Conservation (phyloP, 1,139 yeast genomes). For the Lodderomyces oxycetoniae region DNA sequence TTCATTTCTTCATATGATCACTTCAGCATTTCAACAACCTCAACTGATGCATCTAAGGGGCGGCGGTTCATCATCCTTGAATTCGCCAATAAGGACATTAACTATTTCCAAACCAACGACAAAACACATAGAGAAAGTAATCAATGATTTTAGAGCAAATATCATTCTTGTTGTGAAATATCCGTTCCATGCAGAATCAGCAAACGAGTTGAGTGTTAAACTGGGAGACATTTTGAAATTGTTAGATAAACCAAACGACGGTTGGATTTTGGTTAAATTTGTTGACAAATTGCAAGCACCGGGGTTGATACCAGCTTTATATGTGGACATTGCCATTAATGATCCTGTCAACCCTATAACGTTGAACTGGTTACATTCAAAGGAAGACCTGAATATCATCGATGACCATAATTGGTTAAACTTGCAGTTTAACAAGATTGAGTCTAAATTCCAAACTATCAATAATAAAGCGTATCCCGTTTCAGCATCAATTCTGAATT, state of each 20-base stretch:
- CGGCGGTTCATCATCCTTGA: too few species aligned
- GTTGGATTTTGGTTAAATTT: conserved; percentile 43
- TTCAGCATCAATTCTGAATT: conserved; percentile 30
- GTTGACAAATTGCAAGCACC: conserved; percentile 34
- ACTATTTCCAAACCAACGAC: conserved; percentile 12
- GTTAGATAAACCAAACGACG: conserved; percentile 35
- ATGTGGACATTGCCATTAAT: conserved; percentile 45
- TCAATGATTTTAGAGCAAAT: conserved; percentile 20
- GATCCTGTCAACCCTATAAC: conserved; percentile 36
- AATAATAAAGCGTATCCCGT: conserved; percentile 32
- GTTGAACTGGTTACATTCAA: conserved; percentile 28
- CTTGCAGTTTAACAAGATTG: conserved; percentile 13
- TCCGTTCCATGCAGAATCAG: conserved; percentile 31
- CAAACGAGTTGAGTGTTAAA: conserved; percentile 29
- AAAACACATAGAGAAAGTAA: conserved; percentile 4
- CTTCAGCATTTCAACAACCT: too few species aligned
- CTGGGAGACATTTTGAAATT: conserved; percentile 42
- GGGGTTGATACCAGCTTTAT: conserved; percentile 41
- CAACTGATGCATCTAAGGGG: too few species aligned
- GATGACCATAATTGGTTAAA: conserved; percentile 15
- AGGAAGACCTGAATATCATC: conserved; percentile 5
- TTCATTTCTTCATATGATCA: too few species aligned
- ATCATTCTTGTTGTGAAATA: conserved; percentile 38
- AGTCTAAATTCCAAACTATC: conserved; percentile 23
- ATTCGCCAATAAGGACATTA: conserved; percentile 9